A percentile compares a stretch with the other conserved stretches of the same genome.
These are phyloP conservation scores for Neoarthrinium moseri DNA, from an alignment of 2,329 filamentous ascomycete genomes.

Conservation along the genomic window DNA sequence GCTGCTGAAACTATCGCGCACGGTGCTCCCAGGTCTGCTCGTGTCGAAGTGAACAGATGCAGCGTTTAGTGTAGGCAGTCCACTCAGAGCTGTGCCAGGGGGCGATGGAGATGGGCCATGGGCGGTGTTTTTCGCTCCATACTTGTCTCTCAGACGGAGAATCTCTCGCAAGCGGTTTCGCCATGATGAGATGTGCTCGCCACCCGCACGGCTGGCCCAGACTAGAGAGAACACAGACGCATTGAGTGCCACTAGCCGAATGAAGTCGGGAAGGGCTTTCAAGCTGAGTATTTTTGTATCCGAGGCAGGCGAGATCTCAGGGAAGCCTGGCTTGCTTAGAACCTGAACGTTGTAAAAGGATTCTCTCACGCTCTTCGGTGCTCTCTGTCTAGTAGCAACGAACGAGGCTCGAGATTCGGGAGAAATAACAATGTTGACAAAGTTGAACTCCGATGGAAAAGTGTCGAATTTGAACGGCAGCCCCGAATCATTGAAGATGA, in stretches of 20 bases:
- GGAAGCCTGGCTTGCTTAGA: constrained; percentile 84
- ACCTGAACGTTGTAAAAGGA: constrained; percentile 87
- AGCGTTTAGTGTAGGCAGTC: constrained; percentile 28
- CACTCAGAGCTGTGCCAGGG: constrained; percentile 30
- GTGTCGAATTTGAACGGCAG: constrained; percentile 84
- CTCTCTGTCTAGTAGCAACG: constrained; percentile 51
- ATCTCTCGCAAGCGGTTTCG: constrained; percentile 83
- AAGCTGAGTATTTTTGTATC: constrained; percentile 87
- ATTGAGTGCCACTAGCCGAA: constrained; percentile 86
- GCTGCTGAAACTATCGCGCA: constrained; percentile 61
- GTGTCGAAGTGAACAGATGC: constrained; percentile 29
- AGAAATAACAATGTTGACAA: constrained; percentile 93
- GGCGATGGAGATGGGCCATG: constrained; percentile 25
- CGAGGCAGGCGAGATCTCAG: constrained; percentile 85
- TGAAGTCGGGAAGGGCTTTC: constrained; percentile 78
- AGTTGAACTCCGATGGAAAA: constrained; percentile 94
- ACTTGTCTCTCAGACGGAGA: constrained; percentile 72
- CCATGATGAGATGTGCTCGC: constrained; percentile 88
- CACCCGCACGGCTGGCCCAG: constrained; percentile 76
- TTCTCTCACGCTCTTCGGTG: constrained; percentile 35
- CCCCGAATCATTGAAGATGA: constrained; percentile 97
- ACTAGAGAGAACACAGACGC: constrained; percentile 90
- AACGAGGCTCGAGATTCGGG: constrained; percentile 80
- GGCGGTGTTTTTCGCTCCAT: constrained; percentile 42
- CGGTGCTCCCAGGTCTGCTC: constrained; percentile 43